A percentile compares a stretch with the other conserved stretches of the same genome.
These are phyloP conservation scores for Colletotrichum zoysiae DNA, from an alignment of 2,329 filamentous ascomycete genomes.

Conservation along the genomic window DNA sequence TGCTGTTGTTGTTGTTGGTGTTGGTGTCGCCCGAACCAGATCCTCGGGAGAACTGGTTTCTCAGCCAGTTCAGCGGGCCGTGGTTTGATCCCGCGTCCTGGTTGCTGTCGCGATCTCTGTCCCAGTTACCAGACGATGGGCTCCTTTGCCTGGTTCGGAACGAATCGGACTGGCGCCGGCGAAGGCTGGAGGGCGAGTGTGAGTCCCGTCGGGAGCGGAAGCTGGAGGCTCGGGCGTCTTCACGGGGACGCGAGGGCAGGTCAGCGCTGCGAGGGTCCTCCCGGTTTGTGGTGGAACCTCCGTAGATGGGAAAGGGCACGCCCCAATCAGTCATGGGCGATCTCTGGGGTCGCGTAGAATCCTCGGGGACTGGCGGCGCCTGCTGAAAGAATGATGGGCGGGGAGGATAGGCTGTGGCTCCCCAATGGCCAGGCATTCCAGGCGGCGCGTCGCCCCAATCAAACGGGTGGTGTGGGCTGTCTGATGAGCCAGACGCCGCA, in stretches of 20 bases:
- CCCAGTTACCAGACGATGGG: constrained; percentile 52
- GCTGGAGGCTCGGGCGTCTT: constrained; percentile 31
- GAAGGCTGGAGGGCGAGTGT: constrained; percentile 53
- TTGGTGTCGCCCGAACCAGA: constrained; percentile 32
- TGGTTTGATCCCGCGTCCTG: constrained; percentile 52
- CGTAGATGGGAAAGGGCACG: constrained; percentile 20
- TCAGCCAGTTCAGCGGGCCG: constrained; percentile 59
- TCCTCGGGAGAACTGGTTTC: constrained; percentile 54
- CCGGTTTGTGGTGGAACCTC: constrained; percentile 4
- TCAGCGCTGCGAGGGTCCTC: constrained; percentile 8
- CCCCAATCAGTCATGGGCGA: constrained; percentile 14
- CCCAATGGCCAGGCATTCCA: constrained; percentile 31
- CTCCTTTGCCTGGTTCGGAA: constrained; percentile 55
- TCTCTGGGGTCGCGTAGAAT: constrained; percentile 26
- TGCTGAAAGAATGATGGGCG: constrained; percentile 3
- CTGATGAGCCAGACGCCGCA: constrained; percentile 22
- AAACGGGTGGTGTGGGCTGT: constrained; percentile 15
- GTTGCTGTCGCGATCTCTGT: constrained; percentile 46
- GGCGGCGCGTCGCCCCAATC: constrained; percentile 26
- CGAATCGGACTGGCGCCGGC: constrained; percentile 46
- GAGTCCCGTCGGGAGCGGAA: constrained; percentile 53
- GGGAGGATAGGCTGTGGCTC: constrained; percentile 1
- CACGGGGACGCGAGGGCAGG: constrained; percentile 19
- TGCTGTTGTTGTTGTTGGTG: background rate
- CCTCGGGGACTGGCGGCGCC: constrained; percentile 22